A percentile compares a stretch with the other conserved stretches of the same genome.
phyloP scores from a whole-genome alignment of 192 early-diverging fungal species.

The Backusella australiensis region DNA sequence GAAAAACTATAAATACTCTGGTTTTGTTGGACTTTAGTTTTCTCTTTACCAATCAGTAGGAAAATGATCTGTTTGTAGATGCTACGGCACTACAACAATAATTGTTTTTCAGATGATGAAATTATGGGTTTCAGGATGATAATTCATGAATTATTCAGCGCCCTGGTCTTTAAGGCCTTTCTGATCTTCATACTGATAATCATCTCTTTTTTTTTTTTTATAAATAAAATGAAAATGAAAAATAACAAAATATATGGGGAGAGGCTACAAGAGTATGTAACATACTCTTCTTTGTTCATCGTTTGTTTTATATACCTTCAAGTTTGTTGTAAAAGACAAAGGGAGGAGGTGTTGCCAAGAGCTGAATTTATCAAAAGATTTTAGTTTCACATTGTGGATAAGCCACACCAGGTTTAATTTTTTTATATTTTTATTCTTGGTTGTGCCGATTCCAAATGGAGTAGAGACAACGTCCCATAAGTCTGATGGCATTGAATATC shows the following conservation, averaged over 20 bases:
- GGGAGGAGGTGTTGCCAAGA: background rate
- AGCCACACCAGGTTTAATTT: background rate
- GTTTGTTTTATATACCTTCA: background rate
- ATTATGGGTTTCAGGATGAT: constrained; percentile 16
- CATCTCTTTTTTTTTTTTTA: background rate
- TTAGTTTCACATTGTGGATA: background rate
- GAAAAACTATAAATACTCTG: background rate
- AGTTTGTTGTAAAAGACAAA: background rate
- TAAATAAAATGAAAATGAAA: constrained; percentile 11
- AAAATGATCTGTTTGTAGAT: constrained; percentile 19
- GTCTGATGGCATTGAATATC: no score
- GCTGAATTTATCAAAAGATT: background rate
- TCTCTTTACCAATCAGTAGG: constrained; percentile 21
- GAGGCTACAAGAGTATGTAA: no score
- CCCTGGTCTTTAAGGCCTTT: constrained; percentile 6
- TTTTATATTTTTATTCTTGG: no score
- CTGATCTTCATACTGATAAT: constrained; percentile 7
- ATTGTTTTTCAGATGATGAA: constrained; percentile 22
- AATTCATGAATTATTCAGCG: constrained; percentile 6
- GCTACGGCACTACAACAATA: constrained; percentile 1
- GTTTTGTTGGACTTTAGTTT: background rate
- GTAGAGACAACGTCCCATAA: no score
- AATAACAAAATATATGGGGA: background rate
- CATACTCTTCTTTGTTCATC: no score
- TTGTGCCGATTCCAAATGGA: no score